Evolutionary conservation across 805 yeast genomes (phyloP).

Genomic region (Starmera amethionina): DNA sequence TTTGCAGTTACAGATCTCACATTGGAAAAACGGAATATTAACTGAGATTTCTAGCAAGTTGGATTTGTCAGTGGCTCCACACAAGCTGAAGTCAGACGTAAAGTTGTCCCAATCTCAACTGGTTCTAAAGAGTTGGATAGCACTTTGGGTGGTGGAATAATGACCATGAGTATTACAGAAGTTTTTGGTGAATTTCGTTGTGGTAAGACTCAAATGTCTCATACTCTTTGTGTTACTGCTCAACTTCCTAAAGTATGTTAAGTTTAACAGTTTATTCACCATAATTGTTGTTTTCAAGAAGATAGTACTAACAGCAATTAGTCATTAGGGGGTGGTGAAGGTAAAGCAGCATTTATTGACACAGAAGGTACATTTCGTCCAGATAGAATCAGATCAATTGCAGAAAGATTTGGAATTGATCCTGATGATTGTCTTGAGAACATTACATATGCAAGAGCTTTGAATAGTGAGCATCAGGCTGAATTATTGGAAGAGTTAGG

Average conservation of each 20-base stretch:
- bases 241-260: conserved; percentile 46
- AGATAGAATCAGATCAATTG: conserved; percentile 53
- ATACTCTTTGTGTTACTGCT: conserved; percentile 67
- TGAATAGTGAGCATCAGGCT: conserved; percentile 72
- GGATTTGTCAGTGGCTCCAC: conserved; percentile 71
- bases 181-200: conserved; percentile 76
- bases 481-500: conserved; percentile 64
- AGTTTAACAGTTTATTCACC: not conserved
- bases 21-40: no score
- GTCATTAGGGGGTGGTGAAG: conserved; percentile 72
- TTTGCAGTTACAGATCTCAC: no score
- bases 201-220: conserved; percentile 77
- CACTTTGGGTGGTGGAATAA: conserved; percentile 65
- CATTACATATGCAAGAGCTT: conserved; percentile 66
- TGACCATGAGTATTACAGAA: conserved; percentile 70
- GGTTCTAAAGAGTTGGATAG: conserved; percentile 65
- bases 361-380: conserved; percentile 81
- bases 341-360: conserved; percentile 70
- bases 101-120: conserved; percentile 56
- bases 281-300: not conserved
- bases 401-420: conserved; percentile 58
- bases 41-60: conserved; percentile 25
- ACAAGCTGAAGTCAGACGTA: conserved; percentile 54
- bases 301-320: not conserved
- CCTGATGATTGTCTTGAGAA: conserved; percentile 62